phyloP scores from a whole-genome alignment of 345 rosid genomes.

The Isatis tinctoria region DNA sequence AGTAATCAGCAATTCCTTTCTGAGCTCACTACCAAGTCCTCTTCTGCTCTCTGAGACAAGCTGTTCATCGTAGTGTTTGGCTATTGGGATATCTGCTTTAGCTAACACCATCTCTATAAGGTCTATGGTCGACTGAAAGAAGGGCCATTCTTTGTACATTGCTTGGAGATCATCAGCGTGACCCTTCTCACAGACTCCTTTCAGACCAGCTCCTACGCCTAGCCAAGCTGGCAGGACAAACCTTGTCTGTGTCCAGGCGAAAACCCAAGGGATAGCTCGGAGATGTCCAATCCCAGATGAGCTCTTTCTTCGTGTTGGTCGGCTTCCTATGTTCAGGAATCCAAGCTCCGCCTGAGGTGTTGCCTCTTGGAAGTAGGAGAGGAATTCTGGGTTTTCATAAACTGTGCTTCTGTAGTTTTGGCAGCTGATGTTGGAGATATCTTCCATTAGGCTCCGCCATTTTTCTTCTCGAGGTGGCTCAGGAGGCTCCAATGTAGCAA shows the following conservation, averaged over 20 bases:
- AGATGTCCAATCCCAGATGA: slow-evolving; percentile 91
- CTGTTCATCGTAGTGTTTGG: slow-evolving; percentile 86
- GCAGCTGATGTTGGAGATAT: slow-evolving; percentile 82
- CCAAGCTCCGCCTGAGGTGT: slow-evolving; percentile 99
- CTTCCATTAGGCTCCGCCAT: slow-evolving; percentile 96
- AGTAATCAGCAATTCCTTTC: slow-evolving; percentile 58
- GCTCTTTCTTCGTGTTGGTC: slow-evolving; percentile 87
- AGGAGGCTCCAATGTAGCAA: slow-evolving; percentile 84
- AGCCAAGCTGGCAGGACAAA: slow-evolving; percentile 99
- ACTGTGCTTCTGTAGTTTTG: slow-evolving; percentile 70
- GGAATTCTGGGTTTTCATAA: slow-evolving; percentile 87
- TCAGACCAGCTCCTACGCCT: slow-evolving; percentile 86
- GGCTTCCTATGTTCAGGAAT: slow-evolving; percentile 90
- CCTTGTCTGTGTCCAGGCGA: slow-evolving; percentile 98
- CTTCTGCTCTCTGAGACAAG: slow-evolving; percentile 72
- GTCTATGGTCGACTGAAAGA: slow-evolving; percentile 87
- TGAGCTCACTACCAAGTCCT: slow-evolving; percentile 61
- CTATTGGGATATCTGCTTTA: slow-evolving; percentile 80
- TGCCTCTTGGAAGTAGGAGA: slow-evolving; percentile 89
- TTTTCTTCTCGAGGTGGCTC: slow-evolving; percentile 82
- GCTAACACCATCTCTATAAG: slow-evolving; percentile 96
- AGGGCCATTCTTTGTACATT: slow-evolving; percentile 96
- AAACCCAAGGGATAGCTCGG: slow-evolving; percentile 96
- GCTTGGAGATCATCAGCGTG: slow-evolving; percentile 64
- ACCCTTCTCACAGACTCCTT: slow-evolving; percentile 80